Evolutionary conservation across 306 rosid genomes (phyloP).

Genomic region (Quercus bicolor): DNA sequence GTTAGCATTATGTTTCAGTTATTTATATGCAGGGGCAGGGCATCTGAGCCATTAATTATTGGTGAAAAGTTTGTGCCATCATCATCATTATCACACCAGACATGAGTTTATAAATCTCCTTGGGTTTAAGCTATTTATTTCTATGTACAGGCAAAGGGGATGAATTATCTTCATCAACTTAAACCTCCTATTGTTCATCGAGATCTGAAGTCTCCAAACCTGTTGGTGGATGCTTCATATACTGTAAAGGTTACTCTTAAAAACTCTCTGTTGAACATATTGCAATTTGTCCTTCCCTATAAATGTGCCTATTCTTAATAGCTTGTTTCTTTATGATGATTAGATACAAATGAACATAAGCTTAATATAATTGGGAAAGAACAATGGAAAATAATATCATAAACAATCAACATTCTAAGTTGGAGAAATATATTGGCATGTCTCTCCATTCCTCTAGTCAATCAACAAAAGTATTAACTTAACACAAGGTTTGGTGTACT

Average conservation of each 20-base stretch:
- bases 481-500: background rate
- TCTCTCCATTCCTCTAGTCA: background rate
- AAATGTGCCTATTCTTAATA: background rate
- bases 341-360: background rate
- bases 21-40: no score
- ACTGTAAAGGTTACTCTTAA: conserved; percentile 69
- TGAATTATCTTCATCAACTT: conserved; percentile 94
- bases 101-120: background rate
- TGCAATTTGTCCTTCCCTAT: background rate
- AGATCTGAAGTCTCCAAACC: conserved; percentile 95
- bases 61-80: background rate
- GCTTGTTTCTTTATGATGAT: conserved; percentile 1
- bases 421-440: background rate
- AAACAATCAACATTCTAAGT: no score
- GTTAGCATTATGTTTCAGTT: background rate
- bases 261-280: background rate
- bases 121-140: conserved; percentile 13
- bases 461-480: background rate
- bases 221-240: conserved; percentile 81
- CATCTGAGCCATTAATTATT: background rate
- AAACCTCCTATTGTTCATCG: conserved; percentile 95
- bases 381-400: background rate
- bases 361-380: background rate
- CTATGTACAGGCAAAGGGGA: conserved; percentile 79
- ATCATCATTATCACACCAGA: conserved; percentile 4